Conservation (phyloP, 345 rosid species). For the Sisymbrium altissimum region DNA sequence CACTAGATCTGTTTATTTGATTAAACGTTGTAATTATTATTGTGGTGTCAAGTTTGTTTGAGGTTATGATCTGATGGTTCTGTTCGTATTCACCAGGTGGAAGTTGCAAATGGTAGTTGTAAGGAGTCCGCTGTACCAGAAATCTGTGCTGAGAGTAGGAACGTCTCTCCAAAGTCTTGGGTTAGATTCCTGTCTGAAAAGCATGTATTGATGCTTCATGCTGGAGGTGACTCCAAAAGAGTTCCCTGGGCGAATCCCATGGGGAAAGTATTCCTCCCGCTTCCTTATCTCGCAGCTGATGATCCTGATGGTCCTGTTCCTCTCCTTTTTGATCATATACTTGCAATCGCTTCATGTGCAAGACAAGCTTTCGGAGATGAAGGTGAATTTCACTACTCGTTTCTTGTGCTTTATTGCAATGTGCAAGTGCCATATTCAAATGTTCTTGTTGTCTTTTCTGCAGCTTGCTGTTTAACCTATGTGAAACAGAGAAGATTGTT, state of each 20-base stretch:
- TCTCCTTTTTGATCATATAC: slow-evolving; percentile 92
- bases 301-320: slow-evolving; percentile 97
- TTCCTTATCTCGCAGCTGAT: slow-evolving; percentile 89
- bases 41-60: not conserved
- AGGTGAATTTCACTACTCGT: slow-evolving; percentile 41
- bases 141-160: not conserved
- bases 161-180: slow-evolving; percentile 28
- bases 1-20: slow-evolving; percentile 19
- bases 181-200: slow-evolving; percentile 54
- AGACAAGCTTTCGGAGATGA: slow-evolving; percentile 67
- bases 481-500: not conserved
- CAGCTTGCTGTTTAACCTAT: not conserved
- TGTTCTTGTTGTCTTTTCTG: not conserved
- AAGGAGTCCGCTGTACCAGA: slow-evolving; percentile 22
- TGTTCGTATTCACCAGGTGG: slow-evolving; percentile 47
- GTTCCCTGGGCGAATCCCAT: slow-evolving; percentile 99
- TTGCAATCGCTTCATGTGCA: slow-evolving; percentile 91
- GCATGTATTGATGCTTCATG: slow-evolving; percentile 92
- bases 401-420: not conserved
- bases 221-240: slow-evolving; percentile 99
- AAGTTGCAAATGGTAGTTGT: slow-evolving; percentile 33
- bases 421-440: too few relatives aligned
- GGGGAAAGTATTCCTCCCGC: slow-evolving; percentile 96
- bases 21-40: not conserved
- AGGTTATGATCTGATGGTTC: slow-evolving; percentile 11